Base-by-base conservation (phyloP, 2,329 filamentous ascomycete genomes). In the Aureobasidium melanogenum region DNA sequence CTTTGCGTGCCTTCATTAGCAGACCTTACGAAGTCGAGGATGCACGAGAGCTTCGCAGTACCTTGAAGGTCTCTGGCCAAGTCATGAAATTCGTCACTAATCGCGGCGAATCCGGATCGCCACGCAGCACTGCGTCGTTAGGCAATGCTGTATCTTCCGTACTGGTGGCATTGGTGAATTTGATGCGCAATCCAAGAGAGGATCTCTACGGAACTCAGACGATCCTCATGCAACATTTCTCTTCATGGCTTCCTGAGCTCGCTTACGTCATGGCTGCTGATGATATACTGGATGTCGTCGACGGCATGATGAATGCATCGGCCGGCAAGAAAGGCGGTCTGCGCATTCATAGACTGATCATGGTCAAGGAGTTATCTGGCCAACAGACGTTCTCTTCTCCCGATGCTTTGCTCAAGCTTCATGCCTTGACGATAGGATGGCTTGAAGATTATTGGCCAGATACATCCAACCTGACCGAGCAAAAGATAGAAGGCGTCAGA, bases 191-290 rank as follows among this genome's bases (percentile, higher is more conserved):
- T 14, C 59, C 59, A 19, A 54, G 59, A 47, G 48, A 61, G 43
- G 59, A 54, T 19, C 38, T 61, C 4, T 61, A 61, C 32, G 48
- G 48, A 10, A 62, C 63, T 1, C 96, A 99, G 75, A 97, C 94
- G 0, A 79, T 99, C 54, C 86, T 95, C 2, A 91, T 97, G 14
- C 94, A 99, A 73, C 91, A 97, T 72, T 96, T 97, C 72, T 93
- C 97, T 71, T 89, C 89, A 0, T 99, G 94, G 94, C 79, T 99
- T n/a, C 93, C 94, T 0, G 93, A 97, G 71, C 83, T 99, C 10
- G 81, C 84, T 0, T 85, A 87, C 1, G 80, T 94, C 39, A 81
- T 97, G 70, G 84, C 82, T 4, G 86, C 87, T 0, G 88, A 91
- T 68, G 93, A 97, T 71, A 93, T 97, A 48, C 78, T 97, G 57